A percentile compares a stretch with the other conserved stretches of the same genome.
Evolutionary conservation across 495 filamentous ascomycete species (phyloP).

Genomic region (Arthonia radiata): DNA sequence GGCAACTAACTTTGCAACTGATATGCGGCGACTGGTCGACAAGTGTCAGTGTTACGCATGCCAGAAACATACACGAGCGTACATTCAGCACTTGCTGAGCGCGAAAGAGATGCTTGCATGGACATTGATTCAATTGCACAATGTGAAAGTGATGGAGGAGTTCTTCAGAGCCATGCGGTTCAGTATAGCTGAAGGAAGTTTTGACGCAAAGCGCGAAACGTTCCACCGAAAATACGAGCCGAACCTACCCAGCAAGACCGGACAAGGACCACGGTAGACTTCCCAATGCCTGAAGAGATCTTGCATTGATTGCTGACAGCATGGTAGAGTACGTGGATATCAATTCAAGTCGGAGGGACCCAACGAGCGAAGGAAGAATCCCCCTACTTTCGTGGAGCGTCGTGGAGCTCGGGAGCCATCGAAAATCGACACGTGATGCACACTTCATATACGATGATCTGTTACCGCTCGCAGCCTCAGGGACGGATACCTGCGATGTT

Average conservation of each 20-base stretch:
- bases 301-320: slow-evolving; percentile 1
- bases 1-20: slow-evolving; percentile 26
- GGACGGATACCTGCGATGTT: no score
- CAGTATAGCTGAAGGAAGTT: slow-evolving; percentile 32
- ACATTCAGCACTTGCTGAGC: slow-evolving; percentile 57
- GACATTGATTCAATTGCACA: slow-evolving; percentile 81
- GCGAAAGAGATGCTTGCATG: slow-evolving; percentile 94
- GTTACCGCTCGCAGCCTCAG: no score
- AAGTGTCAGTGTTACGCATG: slow-evolving; percentile 68
- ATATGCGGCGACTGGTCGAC: slow-evolving; percentile 28
- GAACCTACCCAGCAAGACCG: slow-evolving; percentile 44
- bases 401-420: no score
- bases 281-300: slow-evolving; percentile 1
- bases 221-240: slow-evolving; percentile 42
- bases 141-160: slow-evolving; percentile 37
- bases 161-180: slow-evolving; percentile 52
- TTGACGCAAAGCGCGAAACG: slow-evolving; percentile 26
- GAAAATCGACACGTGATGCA: no score
- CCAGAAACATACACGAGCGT: slow-evolving; percentile 61
- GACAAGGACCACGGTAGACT: slow-evolving; percentile 45
- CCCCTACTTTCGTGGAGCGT: no score
- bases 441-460: no score
- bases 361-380: slow-evolving; percentile 41
- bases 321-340: slow-evolving; percentile 60
- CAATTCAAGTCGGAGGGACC: slow-evolving; percentile 46